Conservation (phyloP, 2,329 filamentous ascomycete species). For the Aspergillus tamarii region DNA sequence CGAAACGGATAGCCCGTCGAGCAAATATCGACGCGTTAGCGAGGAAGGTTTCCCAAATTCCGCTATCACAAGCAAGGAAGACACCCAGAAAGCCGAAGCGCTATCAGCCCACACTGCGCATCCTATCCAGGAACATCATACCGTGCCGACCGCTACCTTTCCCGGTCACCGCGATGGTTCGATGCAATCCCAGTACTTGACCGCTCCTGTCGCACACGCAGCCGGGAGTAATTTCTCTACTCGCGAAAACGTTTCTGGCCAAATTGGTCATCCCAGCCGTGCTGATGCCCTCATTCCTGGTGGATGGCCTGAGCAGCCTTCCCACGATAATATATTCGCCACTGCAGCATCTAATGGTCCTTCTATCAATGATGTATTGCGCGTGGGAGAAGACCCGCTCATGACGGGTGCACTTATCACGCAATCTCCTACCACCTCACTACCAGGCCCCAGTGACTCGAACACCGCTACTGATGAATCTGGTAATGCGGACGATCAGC, state of each 20-base stretch:
- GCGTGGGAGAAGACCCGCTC: background rate
- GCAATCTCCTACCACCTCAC: background rate
- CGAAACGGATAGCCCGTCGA: conserved; percentile 2
- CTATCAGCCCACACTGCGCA: background rate
- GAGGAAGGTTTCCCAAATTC: conserved; percentile 1
- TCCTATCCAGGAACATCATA: background rate
- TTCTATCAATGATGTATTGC: background rate
- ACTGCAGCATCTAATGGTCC: background rate
- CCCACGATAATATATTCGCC: background rate
- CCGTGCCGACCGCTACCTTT: background rate
- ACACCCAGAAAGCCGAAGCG: background rate
- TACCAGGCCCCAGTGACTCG: background rate
- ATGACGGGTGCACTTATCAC: conserved; percentile 12
- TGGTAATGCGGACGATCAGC: background rate
- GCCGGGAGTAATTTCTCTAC: background rate
- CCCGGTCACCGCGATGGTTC: background rate
- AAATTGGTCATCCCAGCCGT: background rate
- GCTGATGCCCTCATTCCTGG: background rate
- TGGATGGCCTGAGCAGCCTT: background rate
- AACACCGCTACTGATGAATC: background rate
- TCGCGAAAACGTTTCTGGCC: background rate
- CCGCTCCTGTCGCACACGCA: background rate
- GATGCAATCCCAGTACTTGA: background rate
- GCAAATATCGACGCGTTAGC: conserved; percentile 21
- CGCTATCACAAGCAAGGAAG: background rate